Evolutionary conservation across 1,284 basidiomycete genomes (phyloP), one percentile per base, ranked within the genome.

Genomic region (Inonotus obliquus): DNA sequence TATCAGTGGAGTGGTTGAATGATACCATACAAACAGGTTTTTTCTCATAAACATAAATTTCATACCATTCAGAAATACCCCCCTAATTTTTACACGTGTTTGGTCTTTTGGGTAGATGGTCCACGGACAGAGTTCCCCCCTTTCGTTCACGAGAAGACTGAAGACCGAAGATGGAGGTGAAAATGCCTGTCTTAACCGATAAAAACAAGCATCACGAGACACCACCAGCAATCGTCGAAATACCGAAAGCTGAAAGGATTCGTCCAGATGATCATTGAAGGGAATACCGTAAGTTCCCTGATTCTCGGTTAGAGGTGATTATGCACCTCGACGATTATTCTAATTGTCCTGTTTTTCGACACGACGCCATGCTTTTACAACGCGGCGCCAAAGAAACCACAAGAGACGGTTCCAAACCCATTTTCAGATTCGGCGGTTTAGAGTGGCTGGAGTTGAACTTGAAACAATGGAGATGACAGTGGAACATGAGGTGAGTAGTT

Each of bases 291-390:
- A 9, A 5, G 41, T 14, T 44, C 19, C 10, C 19, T n/a, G 41
- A 44, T 44, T 44, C 41, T 44, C 17, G 41, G 19, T 17, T 44
- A 32, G 32, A 32, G 32, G n/a, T n/a, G 23, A 49, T n/a, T 14
- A 14, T 35, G 27, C 27, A 32, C 35, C 17, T 25, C 23, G 48
- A 49, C 29, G 29, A 47, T 48, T 47, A 6, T 6, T 13, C 23
- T 7, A 9, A 39, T n/a, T n/a, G n/a, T n/a, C n/a, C n/a, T n/a
- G n/a, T 4, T 4, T 32, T 32, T 32, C 32, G 32, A 32, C 4
- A 32, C 17, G 13, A 32, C 21, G 45, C 57, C 61, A 63, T 51
- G 61, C 61, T 19, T 59, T 63, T 63, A 44, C 61, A 63, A 63
- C 52, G 61, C 57, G 61, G 61, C 61, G 39, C 25, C 23, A 55